A percentile compares a stretch with the other conserved stretches of the same genome.
Evolutionary conservation across 2,329 filamentous ascomycete species (phyloP).

Genomic region (Sclerotiophoma versabilis): DNA sequence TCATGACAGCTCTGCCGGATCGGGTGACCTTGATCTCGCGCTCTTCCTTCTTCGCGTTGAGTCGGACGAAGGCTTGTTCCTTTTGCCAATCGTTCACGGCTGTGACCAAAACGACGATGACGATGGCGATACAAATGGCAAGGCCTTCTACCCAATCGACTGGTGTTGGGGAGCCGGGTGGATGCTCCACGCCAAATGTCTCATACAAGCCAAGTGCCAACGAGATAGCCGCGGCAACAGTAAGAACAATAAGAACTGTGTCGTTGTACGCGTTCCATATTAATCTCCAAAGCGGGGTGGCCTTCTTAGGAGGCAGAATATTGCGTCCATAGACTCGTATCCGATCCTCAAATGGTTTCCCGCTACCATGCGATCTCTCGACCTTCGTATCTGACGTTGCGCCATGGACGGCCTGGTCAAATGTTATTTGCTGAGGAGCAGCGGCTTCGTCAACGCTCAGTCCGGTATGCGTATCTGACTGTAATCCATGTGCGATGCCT

Average conservation of each 20-base stretch:
- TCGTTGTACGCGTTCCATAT: constrained; percentile 77
- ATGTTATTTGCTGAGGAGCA: constrained; percentile 56
- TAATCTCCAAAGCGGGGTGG: constrained; percentile 65
- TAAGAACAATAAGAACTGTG: constrained; percentile 74
- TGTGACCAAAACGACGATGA: constrained; percentile 48
- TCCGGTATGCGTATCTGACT: constrained; percentile 58
- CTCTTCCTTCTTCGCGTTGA: constrained; percentile 48
- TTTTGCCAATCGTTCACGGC: constrained; percentile 50
- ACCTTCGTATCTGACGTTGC: constrained; percentile 32
- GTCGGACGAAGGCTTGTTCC: constrained; percentile 43
- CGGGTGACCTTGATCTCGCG: constrained; percentile 58
- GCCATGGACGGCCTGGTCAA: constrained; percentile 58
- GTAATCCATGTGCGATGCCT: constrained; percentile 61
- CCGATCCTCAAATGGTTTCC: constrained; percentile 60
- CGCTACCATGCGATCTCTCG: constrained; percentile 25
- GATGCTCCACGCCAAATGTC: constrained; percentile 59
- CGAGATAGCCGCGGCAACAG: constrained; percentile 72
- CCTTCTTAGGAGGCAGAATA: constrained; percentile 68
- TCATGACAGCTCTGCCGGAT: constrained; percentile 68
- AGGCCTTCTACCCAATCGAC: constrained; percentile 52
- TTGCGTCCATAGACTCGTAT: constrained; percentile 68
- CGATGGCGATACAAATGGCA: constrained; percentile 48
- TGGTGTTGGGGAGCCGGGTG: constrained; percentile 50
- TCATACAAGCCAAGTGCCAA: constrained; percentile 74
- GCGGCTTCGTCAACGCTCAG: constrained; percentile 60